These are phyloP conservation scores for Sicyos edulis DNA, from an alignment of 306 rosid species.

Conservation along the genomic window DNA sequence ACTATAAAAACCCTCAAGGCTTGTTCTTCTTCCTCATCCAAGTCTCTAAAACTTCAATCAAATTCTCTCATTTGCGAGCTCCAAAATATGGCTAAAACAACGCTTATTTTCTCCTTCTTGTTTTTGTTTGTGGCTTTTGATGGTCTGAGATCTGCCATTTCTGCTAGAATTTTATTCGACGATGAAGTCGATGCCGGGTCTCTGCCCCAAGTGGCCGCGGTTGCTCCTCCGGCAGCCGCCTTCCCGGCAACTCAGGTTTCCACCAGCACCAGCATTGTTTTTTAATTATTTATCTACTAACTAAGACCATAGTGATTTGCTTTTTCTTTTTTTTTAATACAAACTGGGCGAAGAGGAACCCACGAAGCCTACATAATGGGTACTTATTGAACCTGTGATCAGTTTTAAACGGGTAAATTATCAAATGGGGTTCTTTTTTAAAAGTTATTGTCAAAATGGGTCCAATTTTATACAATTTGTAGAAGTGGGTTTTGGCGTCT, in stretches of 20 bases:
- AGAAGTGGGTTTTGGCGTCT: too few relatives aligned
- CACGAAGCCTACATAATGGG: too few relatives aligned
- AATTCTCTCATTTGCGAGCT: not conserved
- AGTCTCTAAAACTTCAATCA: not conserved
- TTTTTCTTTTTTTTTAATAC: too few relatives aligned
- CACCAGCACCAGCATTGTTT: too few relatives aligned
- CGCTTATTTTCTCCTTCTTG: conserved; percentile 18
- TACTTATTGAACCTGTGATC: too few relatives aligned
- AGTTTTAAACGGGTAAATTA: too few relatives aligned
- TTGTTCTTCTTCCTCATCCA: not conserved
- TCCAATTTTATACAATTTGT: too few relatives aligned
- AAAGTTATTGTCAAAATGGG: too few relatives aligned
- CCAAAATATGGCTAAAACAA: conserved; percentile 26
- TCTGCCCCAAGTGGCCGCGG: conserved; percentile 28
- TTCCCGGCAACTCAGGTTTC: conserved; percentile 17
- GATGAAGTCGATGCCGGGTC: conserved; percentile 31
- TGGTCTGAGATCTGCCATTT: conserved; percentile 24
- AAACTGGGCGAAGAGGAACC: too few relatives aligned
- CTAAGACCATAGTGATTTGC: too few relatives aligned
- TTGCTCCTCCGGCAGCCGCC: conserved; percentile 27
- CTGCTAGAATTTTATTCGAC: conserved; percentile 33
- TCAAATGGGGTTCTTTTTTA: too few relatives aligned
- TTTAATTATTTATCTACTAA: too few relatives aligned
- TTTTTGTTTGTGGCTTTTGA: conserved; percentile 24
- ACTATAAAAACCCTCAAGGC: not conserved